These are phyloP conservation scores for Phytophthora chlamydospora DNA, from an alignment of 352 stramenopile species.

Conservation along the genomic window DNA sequence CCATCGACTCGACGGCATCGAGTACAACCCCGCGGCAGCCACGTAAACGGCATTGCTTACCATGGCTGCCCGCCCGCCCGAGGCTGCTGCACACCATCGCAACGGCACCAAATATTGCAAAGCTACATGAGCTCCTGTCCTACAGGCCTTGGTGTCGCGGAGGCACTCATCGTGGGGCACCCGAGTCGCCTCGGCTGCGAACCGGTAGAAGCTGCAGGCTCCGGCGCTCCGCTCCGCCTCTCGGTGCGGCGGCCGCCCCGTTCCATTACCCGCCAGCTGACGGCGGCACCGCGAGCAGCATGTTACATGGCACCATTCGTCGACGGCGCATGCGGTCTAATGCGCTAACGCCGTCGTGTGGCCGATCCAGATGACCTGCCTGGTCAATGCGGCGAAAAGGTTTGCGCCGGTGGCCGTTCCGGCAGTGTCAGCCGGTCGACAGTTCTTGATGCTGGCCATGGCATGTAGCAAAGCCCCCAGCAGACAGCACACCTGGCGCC, in stretches of 20 bases:
- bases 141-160: background rate
- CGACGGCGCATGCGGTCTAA: background rate
- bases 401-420: background rate
- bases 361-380: slow-evolving; percentile 1
- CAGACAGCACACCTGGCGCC: slow-evolving; percentile 15
- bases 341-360: background rate
- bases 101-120: slow-evolving; percentile 24
- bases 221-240: background rate
- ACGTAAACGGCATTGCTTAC: no score
- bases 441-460: background rate
- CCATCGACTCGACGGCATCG: background rate
- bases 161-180: no score
- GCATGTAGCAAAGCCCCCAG: background rate
- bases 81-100: slow-evolving; percentile 14
- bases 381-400: slow-evolving; percentile 2
- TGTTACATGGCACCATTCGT: slow-evolving; percentile 14
- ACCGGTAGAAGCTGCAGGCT: no score
- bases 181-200: no score
- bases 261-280: slow-evolving; percentile 15
- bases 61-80: no score
- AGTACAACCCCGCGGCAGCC: no score
- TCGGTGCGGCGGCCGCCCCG: slow-evolving; percentile 1
- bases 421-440: background rate
- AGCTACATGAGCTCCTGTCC: background rate
- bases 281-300: slow-evolving; percentile 5